Conservation (phyloP, 2,329 filamentous ascomycete genomes). For the Clonostachys sp. region DNA sequence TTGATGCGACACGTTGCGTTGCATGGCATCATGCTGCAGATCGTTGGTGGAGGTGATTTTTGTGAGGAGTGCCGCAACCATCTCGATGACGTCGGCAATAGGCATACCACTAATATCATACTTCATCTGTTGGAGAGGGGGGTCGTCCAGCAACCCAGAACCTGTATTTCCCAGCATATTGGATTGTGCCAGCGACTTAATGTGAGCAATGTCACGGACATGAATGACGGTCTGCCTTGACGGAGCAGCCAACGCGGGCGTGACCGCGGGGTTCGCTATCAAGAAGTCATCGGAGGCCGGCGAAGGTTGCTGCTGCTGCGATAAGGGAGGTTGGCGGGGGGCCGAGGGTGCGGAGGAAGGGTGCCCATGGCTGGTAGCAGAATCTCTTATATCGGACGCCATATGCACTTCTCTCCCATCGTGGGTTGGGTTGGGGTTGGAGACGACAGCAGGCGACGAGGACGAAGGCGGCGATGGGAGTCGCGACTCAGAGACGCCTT, state of each 20-base stretch:
- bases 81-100: constrained; percentile 94
- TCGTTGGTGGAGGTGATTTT: constrained; percentile 98
- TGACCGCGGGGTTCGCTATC: constrained; percentile 28
- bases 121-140: constrained; percentile 51
- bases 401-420: constrained; percentile 41
- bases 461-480: constrained; percentile 52
- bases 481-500: constrained; percentile 29
- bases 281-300: constrained; percentile 28
- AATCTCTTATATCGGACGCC: constrained; percentile 29
- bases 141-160: constrained; percentile 43
- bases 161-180: constrained; percentile 51
- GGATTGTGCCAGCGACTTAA: constrained; percentile 80
- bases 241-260: constrained; percentile 11
- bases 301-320: constrained; percentile 22
- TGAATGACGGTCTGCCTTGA: constrained; percentile 57
- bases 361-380: constrained; percentile 2
- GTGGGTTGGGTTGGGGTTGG: constrained; percentile 28
- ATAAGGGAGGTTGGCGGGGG: not conserved
- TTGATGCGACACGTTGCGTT: constrained; percentile 62
- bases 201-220: constrained; percentile 84
- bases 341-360: not conserved
- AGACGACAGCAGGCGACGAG: constrained; percentile 38
- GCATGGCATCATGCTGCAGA: constrained; percentile 83
- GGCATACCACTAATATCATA: constrained; percentile 99
- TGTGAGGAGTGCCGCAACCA: constrained; percentile 93